A percentile compares a stretch with the other conserved stretches of the same genome.
phyloP scores from a whole-genome alignment of 2,329 filamentous ascomycete genomes.

The Paecilomyces dactylethromorphus region DNA sequence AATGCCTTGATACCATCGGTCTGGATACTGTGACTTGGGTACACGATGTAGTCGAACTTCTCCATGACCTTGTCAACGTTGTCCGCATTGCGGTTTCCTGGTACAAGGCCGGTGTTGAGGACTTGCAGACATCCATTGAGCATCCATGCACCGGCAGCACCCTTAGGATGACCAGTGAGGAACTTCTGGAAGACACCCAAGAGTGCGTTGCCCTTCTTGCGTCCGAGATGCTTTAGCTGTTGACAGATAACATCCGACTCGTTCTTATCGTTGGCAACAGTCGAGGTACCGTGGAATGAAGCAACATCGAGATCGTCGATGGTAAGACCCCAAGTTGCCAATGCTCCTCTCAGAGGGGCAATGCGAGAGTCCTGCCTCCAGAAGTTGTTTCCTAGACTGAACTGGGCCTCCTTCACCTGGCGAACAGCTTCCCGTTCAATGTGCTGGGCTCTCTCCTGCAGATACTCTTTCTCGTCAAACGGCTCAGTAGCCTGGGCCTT shows the following conservation, averaged over 20 bases:
- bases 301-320: constrained; percentile 93
- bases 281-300: constrained; percentile 98
- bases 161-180: constrained; percentile 97
- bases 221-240: constrained; percentile 89
- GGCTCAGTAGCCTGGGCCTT: constrained; percentile 64
- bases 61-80: constrained; percentile 96
- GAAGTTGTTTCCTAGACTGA: constrained; percentile 95
- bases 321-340: constrained; percentile 96
- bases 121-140: constrained; percentile 97
- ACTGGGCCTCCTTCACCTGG: constrained; percentile 88
- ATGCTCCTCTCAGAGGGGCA: constrained; percentile 87
- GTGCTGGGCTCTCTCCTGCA: constrained; percentile 75
- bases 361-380: constrained; percentile 95
- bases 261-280: constrained; percentile 99
- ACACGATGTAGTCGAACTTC: constrained; percentile 96
- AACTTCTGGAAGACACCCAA: constrained; percentile 99
- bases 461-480: constrained; percentile 78
- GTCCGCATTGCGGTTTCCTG: constrained; percentile 95
- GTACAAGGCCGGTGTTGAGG: constrained; percentile 86
- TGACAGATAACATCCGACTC: constrained; percentile 96
- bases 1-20: constrained; percentile 98
- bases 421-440: constrained; percentile 81
- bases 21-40: constrained; percentile 90
- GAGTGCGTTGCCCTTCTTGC: constrained; percentile 92
- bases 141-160: constrained; percentile 99